Base-by-base conservation (phyloP, 2,329 filamentous ascomycete genomes). In the Talaromyces verruculosus region DNA sequence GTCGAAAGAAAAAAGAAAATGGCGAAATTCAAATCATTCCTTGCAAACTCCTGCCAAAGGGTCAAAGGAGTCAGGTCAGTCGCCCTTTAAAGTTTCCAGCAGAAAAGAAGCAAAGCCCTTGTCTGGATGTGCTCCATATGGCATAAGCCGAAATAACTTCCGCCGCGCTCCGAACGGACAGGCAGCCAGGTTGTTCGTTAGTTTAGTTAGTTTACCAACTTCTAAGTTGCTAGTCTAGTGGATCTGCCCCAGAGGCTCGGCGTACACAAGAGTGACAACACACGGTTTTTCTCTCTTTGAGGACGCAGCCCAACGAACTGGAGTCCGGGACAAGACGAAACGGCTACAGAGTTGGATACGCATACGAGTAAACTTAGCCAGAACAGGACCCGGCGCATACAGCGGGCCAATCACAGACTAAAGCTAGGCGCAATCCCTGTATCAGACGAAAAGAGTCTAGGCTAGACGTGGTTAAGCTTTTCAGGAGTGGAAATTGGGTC, bases 121-220 rank as follows among this genome's bases (percentile, higher is more conserved):
- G 28, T 35, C 30, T 33, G 45, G 19, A 47, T 10, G 25, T 33
- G 22, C 13, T 55, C 51, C 30, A 10, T 33, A 30, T 30, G 30
- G 30, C 49, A 33, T 33, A 19, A 33, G 28, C 51, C 51, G 28
- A 35, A 55, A 57, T 37, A 35, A 6, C 51, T 19, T 57, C 51
- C 51, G 51, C 51, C 51, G 51, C 51, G 51, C 51, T 57, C 51
- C 51, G 51, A 57, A 55, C 25, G 17, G 51, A 22, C 51, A 57
- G 49, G 49, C 28, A 51, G 47, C 47, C 49, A 53, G 49, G 28
- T 33, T 53, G 10, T 17, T 5, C 10, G 37, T 17, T 17, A 11
- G 33, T 5, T 5, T 47, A 7, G 19, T 11, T 47, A 25, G 8
- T 25, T 22, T 7, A 25, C 28, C 25, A 47, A 3, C 13, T 30